Evolutionary conservation across 176 grass and related monocot species (phyloP).

Genomic region (Oryza coarctata): DNA sequence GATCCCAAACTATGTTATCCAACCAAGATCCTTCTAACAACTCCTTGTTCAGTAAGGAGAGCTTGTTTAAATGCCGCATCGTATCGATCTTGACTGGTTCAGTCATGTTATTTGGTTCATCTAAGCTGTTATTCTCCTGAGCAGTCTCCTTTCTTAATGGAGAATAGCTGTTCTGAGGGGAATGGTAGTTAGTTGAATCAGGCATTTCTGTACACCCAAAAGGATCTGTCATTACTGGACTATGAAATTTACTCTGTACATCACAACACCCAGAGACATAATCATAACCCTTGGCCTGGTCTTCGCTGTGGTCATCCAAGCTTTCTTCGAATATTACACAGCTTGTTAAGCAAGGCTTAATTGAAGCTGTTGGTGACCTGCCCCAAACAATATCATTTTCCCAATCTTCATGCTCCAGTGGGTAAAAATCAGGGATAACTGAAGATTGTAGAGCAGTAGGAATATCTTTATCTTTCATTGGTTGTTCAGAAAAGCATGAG

Average conservation of each 20-base stretch:
- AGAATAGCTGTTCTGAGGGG: constrained; percentile 26
- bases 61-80: constrained; percentile 54
- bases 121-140: constrained; percentile 37
- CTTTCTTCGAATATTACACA: constrained; percentile 67
- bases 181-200: constrained; percentile 43
- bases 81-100: constrained; percentile 47
- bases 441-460: constrained; percentile 36
- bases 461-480: constrained; percentile 74
- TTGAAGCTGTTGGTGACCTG: constrained; percentile 72
- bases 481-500: constrained; percentile 63
- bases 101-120: constrained; percentile 36
- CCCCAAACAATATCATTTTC: constrained; percentile 90
- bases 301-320: constrained; percentile 35
- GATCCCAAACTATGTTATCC: constrained; percentile 86
- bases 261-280: constrained; percentile 13
- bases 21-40: constrained; percentile 85
- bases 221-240: constrained; percentile 30
- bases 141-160: constrained; percentile 31
- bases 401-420: constrained; percentile 87
- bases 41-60: constrained; percentile 73
- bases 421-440: constrained; percentile 87
- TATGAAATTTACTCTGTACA: constrained; percentile 35
- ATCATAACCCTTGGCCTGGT: constrained; percentile 31
- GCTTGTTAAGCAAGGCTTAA: constrained; percentile 46
- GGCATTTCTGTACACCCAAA: constrained; percentile 46